A percentile compares a stretch with the other conserved stretches of the same genome.
Evolutionary conservation across 2,329 filamentous ascomycete genomes (phyloP).

Genomic region (Grosmannia clavigera): DNA sequence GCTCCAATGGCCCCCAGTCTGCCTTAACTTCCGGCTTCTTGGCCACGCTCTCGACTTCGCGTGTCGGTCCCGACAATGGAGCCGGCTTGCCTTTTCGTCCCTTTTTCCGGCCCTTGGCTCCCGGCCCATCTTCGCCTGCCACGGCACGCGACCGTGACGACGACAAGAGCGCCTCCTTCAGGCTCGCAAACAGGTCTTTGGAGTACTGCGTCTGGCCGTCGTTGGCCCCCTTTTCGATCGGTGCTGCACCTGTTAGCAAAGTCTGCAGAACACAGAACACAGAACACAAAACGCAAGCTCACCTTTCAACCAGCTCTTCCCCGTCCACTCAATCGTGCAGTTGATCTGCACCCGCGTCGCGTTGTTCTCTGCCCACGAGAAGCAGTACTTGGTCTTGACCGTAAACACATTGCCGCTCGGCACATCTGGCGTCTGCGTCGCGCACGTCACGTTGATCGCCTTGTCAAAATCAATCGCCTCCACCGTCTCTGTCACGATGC

Average conservation of each 20-base stretch:
- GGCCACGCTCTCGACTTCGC: constrained; percentile 23
- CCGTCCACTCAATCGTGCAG: constrained; percentile 88
- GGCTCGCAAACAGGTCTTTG: constrained; percentile 61
- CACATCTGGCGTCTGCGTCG: constrained; percentile 86
- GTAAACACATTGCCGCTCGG: constrained; percentile 86
- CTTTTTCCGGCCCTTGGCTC: constrained; percentile 48
- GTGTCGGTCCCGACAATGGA: constrained; percentile 30
- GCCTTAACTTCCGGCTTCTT: constrained; percentile 24
- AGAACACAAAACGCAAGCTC: constrained; percentile 8
- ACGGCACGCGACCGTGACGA: constrained; percentile 30
- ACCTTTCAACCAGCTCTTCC: constrained; percentile 98
- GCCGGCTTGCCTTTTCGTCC: constrained; percentile 35
- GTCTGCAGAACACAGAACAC: neutral
- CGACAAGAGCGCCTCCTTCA: constrained; percentile 61
- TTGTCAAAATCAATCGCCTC: constrained; percentile 81
- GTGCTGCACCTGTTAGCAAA: constrained; percentile 40
- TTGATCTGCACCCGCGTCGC: constrained; percentile 75
- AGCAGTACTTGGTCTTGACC: constrained; percentile 87
- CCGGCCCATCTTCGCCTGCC: constrained; percentile 24
- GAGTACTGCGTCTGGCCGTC: constrained; percentile 80
- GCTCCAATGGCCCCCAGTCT: constrained; percentile 74
- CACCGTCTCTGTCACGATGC: constrained; percentile 74
- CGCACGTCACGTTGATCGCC: constrained; percentile 66
- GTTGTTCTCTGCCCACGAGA: constrained; percentile 85
- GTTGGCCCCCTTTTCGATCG: constrained; percentile 90